Base-by-base conservation (phyloP, 1,284 basidiomycete genomes). In the Phaffia rhodozyma region DNA sequence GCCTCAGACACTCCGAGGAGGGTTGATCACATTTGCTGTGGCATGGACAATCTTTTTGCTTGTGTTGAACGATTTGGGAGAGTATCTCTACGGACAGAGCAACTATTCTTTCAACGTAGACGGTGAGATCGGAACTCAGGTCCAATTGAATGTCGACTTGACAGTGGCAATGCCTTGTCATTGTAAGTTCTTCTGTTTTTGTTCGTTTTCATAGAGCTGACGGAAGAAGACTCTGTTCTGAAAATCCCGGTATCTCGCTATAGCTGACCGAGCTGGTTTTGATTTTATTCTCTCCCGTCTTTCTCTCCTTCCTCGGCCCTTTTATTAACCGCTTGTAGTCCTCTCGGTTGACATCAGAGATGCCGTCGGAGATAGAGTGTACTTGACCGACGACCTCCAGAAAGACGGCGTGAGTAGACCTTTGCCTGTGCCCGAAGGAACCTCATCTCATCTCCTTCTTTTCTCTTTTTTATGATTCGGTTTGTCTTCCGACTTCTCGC, bases 21-120 rank as follows among this genome's bases (percentile, higher is more conserved):
- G 94, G 0, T 82, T 94, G 71, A 77, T 94, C 71, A 97, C 94
- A 5, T 72, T 56, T 57, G 55, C 53, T 21, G 34, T 48, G 34
- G 47, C 55, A 11, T 53, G 55, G 57, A 38, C 60, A 7, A 62
- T 61, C 55, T 66, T 88, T 60, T 69, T 89, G 48, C 81, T 92
- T 32, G 79, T 90, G 61, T 80, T 92, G 71, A 91, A 92, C 71
- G 93, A 97, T 71, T 76, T 94, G 54, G 84, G 85, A 56, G 89
- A 94, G 71, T 97, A 84, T 72, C 78, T 97, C 43, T 97, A 87
- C 81, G 92, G 92, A 58, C 91, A 91, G 81, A 86, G 89, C 16
- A 85, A 86, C 70, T 86, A 86, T 71, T 84, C 86, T 70, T 97
- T 94, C 75, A 84, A 82, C 66, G 85, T 97, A 60, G 91, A 94